These are phyloP conservation scores for Leptodermis oblonga DNA, from an alignment of 257 asterid species.

Conservation along the genomic window DNA sequence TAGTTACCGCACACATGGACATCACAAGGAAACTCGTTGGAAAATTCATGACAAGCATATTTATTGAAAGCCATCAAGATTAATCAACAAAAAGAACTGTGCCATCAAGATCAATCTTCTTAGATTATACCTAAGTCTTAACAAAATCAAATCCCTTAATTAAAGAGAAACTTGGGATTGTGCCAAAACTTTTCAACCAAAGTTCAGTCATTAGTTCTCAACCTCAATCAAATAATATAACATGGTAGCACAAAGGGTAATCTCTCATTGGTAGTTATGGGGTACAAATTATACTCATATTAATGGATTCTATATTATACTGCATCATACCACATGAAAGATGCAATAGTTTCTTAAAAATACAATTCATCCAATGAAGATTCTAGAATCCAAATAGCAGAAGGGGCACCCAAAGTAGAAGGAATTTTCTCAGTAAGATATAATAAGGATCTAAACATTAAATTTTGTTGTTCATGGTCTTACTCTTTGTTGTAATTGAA, in stretches of 20 bases:
- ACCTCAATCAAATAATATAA: too few species aligned
- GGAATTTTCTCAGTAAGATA: not conserved
- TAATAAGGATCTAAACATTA: not conserved
- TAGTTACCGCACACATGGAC: too few species aligned
- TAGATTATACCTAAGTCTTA: too few species aligned
- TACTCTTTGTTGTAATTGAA: not conserved
- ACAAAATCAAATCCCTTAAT: not conserved
- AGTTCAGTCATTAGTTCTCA: too few species aligned
- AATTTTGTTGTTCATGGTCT: conserved; percentile 1
- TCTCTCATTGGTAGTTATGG: too few species aligned
- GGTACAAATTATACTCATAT: too few species aligned
- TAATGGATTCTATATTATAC: too few species aligned
- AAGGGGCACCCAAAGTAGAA: not conserved
- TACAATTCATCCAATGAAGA: not conserved
- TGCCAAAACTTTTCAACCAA: not conserved
- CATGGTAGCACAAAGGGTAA: too few species aligned
- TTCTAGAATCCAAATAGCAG: not conserved
- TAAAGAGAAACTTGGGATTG: not conserved
- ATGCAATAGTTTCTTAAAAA: not conserved
- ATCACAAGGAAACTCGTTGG: not conserved
- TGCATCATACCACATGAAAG: not conserved
- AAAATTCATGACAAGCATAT: not conserved
- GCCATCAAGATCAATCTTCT: not conserved
- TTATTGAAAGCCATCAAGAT: not conserved
- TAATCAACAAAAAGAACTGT: too few species aligned